Base-by-base conservation (phyloP, 352 stramenopile species). In the Pythium dissotocum region DNA sequence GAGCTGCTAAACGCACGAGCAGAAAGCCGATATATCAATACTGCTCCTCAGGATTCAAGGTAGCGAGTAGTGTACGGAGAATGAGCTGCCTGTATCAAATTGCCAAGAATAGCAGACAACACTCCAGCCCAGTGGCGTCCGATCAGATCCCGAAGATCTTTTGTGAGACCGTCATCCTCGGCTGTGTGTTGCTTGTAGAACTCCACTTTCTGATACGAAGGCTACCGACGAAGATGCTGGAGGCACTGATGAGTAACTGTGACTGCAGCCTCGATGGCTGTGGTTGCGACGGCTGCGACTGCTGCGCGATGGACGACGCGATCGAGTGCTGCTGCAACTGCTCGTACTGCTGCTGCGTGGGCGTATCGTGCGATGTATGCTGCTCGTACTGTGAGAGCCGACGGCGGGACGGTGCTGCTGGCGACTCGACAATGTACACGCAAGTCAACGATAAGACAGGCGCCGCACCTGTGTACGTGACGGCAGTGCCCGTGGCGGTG, bases 351-450 rank as follows among this genome's bases (percentile, higher is more conserved):
- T 63, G 57, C 40, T 63, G 35, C 24, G 18, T 36, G 21, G 8
- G 60, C 57, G 38, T 65, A 4, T 49, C 56, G 13, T 70, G 64
- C 24, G 58, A 65, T 6, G 40, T 61, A 7, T 63, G 57, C 57
- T 26, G 18, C n/a, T 21, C 21, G 2, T 63, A 42, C 26, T 63
- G 36, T 14, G 57, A 51, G 42, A 51, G 42, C 13, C 42, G 42
- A 51, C 42, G 14, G 4, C 13, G 42, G 3, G 42, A 51, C 18
- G 42, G 7, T 6, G 6, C 14, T 16, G 24, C 42, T 8, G 42
- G 8, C 9, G 42, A 26, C 18, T n/a, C 14, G n/a, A n/a, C 16
- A n/a, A 5, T 4, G 13, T 51, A 51, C 42, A 51, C 12, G 5
- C 42, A 51, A 28, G 42, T 26, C 42, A 51, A 51, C 14, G 42